phyloP scores from a whole-genome alignment of 257 asterid species.

The Nicotiana obtusifolia region DNA sequence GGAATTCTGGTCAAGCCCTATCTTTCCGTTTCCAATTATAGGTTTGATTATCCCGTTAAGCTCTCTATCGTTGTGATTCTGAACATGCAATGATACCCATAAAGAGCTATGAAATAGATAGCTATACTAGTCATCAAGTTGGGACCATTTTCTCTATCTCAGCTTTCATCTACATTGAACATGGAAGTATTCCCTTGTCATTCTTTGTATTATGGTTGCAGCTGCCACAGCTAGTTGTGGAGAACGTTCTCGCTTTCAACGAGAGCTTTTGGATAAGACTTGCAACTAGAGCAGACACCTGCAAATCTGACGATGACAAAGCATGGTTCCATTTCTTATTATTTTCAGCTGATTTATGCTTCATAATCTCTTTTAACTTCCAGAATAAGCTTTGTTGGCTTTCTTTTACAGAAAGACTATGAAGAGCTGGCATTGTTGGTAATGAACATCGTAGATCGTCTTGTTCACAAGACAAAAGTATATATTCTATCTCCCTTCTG shows the following conservation, averaged over 20 bases:
- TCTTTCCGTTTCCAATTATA: background rate
- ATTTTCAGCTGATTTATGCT: slow-evolving; percentile 13
- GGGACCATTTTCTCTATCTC: background rate
- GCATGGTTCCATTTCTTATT: slow-evolving; percentile 45
- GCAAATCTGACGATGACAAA: slow-evolving; percentile 94
- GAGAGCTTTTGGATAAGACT: slow-evolving; percentile 92
- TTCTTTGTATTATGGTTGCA: slow-evolving; percentile 30
- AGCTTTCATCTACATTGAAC: background rate
- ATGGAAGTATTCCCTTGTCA: background rate
- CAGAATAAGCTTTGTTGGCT: slow-evolving; percentile 18
- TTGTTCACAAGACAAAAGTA: slow-evolving; percentile 87
- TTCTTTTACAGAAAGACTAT: slow-evolving; percentile 66
- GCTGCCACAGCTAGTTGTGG: slow-evolving; percentile 81
- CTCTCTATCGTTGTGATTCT: background rate
- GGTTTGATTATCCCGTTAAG: background rate
- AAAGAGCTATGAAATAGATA: background rate
- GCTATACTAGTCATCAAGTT: background rate
- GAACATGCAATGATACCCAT: background rate
- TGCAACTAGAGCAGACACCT: slow-evolving; percentile 85
- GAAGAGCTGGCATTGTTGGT: slow-evolving; percentile 76
- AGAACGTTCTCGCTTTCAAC: slow-evolving; percentile 87
- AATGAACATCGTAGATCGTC: slow-evolving; percentile 74
- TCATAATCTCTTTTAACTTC: slow-evolving; percentile 2
- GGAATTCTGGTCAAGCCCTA: background rate
- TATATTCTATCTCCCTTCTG: slow-evolving; percentile 7